Conservation (phyloP, 2,329 filamentous ascomycete genomes). For the Emergomyces pasteurianus region DNA sequence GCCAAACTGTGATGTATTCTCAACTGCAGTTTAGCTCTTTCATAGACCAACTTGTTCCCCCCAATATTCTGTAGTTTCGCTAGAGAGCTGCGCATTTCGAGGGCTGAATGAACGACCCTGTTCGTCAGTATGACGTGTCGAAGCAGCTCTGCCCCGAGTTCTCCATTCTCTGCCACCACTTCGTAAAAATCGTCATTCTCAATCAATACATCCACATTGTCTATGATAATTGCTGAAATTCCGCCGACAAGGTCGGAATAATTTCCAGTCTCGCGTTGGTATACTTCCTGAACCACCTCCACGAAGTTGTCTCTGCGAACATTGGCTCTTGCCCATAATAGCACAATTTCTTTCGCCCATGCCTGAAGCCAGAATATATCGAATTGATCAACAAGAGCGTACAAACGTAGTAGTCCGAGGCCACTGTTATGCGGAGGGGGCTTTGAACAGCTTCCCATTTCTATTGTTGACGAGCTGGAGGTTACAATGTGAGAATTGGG, state of each 20-base stretch:
- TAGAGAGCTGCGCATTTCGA: background rate
- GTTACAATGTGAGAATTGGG: background rate
- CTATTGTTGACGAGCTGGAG: background rate
- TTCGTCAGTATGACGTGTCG: background rate
- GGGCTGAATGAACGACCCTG: background rate
- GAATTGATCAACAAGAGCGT: background rate
- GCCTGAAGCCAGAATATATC: background rate
- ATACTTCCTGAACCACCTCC: background rate
- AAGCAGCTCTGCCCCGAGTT: background rate
- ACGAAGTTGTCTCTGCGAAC: background rate
- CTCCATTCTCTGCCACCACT: background rate
- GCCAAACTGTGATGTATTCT: background rate
- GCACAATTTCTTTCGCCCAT: background rate
- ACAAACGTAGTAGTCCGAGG: background rate
- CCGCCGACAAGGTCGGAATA: background rate
- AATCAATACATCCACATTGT: background rate
- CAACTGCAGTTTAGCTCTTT: background rate
- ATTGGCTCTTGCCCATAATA: background rate
- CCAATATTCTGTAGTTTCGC: background rate
- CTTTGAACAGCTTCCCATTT: no score
- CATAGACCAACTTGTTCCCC: background rate
- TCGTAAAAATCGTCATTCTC: background rate
- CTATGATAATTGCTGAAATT: background rate
- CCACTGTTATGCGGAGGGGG: background rate
- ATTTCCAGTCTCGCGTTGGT: background rate